Evolutionary conservation across 225 moss, liverwort and hornwort species (phyloP).

Genomic region (Lunularia cruciata): DNA sequence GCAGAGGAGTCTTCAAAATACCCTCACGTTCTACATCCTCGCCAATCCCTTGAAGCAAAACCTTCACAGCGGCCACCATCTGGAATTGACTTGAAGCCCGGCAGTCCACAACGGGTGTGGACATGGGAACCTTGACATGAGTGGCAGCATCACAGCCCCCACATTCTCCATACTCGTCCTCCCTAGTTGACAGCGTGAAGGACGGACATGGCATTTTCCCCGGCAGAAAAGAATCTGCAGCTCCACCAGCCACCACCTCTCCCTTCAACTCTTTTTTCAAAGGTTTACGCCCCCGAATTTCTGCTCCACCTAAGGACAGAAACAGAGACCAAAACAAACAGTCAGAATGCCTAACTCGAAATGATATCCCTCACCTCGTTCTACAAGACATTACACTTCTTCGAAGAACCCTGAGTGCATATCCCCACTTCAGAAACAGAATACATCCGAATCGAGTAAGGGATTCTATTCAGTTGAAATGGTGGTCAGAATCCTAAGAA

Average conservation of each 20-base stretch:
- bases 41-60: slow-evolving; percentile 70
- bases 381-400: no score
- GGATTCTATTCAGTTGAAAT: not conserved
- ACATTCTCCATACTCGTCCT: slow-evolving; percentile 18
- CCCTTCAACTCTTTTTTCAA: not conserved
- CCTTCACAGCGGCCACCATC: slow-evolving; percentile 66
- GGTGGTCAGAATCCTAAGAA: not conserved
- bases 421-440: not conserved
- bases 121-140: slow-evolving; percentile 9
- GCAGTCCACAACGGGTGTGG: not conserved
- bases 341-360: no score
- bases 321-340: no score
- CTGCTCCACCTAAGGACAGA: no score
- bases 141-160: slow-evolving; percentile 14
- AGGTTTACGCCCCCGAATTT: no score
- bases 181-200: slow-evolving; percentile 17
- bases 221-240: not conserved
- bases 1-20: slow-evolving; percentile 77
- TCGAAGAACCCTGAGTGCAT: no score
- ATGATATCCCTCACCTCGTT: no score
- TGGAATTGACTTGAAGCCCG: slow-evolving; percentile 20
- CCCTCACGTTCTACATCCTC: slow-evolving; percentile 87
- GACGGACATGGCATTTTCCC: slow-evolving; percentile 29
- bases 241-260: not conserved
- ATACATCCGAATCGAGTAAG: not conserved